Conservation (phyloP, 768 basidiomycete species). For the Rhizopogon vesiculosus region DNA sequence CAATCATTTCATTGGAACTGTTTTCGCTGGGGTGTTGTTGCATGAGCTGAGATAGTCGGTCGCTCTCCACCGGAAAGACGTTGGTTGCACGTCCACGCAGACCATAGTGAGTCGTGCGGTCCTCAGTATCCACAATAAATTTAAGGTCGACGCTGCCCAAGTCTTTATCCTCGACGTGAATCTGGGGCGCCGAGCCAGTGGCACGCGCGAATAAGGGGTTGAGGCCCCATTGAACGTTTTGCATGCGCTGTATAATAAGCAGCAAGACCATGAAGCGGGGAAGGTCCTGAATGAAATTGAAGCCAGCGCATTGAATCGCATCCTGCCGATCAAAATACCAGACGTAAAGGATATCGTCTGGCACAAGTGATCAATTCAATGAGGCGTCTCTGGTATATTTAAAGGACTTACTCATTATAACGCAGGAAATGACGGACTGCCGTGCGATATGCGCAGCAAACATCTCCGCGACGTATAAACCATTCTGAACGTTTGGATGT, state of each 20-base stretch:
- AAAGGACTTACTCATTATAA: no score
- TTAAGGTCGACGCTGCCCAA: background rate
- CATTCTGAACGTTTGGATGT: no score
- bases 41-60: background rate
- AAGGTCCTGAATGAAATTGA: slow-evolving; percentile 13
- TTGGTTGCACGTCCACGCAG: slow-evolving; percentile 6
- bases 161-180: background rate
- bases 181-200: background rate
- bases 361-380: background rate
- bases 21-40: background rate
- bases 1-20: background rate
- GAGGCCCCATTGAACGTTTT: slow-evolving; percentile 8
- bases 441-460: no score
- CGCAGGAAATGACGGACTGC: no score
- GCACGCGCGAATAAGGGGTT: background rate
- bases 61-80: slow-evolving; percentile 1
- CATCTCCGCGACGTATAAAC: no score
- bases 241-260: slow-evolving; percentile 7
- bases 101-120: slow-evolving; percentile 1
- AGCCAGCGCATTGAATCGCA: slow-evolving; percentile 3
- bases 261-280: slow-evolving; percentile 8
- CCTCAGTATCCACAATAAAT: background rate
- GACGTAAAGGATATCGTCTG: slow-evolving; percentile 3
- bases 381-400: no score
- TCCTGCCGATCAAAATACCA: slow-evolving; percentile 1